These are phyloP conservation scores for Nepenthes gracilis DNA, from an alignment of 148 eudicot species.

Conservation along the genomic window DNA sequence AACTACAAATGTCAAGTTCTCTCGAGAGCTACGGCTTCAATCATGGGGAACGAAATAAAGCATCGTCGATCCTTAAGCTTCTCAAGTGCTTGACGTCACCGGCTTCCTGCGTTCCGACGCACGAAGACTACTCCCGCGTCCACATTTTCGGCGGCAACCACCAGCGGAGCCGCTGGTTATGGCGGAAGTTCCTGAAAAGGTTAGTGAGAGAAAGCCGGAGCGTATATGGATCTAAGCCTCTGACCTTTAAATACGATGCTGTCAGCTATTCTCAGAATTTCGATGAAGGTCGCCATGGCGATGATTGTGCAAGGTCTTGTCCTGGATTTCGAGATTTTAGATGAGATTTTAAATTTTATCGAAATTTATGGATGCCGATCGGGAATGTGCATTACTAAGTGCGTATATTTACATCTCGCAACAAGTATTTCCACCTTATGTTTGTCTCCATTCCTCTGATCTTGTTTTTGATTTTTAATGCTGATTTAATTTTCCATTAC, in stretches of 20 bases:
- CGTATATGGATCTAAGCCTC: conserved; percentile 26
- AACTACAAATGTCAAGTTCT: too few species aligned
- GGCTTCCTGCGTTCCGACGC: conserved; percentile 38
- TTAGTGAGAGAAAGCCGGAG: conserved; percentile 41
- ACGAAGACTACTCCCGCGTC: conserved; percentile 48
- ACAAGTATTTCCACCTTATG: too few species aligned
- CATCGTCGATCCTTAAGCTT: conserved; percentile 18
- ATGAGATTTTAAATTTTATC: too few species aligned
- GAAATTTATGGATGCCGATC: too few species aligned
- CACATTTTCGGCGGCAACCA: conserved; percentile 2
- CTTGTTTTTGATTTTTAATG: too few species aligned
- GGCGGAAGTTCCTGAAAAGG: conserved; percentile 44
- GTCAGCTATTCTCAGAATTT: conserved; percentile 72
- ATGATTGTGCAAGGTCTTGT: conserved; percentile 14
- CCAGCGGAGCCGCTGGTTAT: conserved; percentile 24
- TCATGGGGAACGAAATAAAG: too few species aligned
- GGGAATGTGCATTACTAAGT: too few species aligned
- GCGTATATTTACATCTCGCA: too few species aligned
- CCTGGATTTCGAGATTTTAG: too few species aligned
- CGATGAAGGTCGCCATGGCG: conserved; percentile 60
- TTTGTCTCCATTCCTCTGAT: too few species aligned
- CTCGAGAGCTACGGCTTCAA: too few species aligned
- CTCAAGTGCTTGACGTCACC: conserved; percentile 56
- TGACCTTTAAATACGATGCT: conserved; percentile 58
- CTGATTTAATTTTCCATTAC: too few species aligned